Percentiles rank a stretch among this genome's conserved stretches.
Evolutionary conservation across 1,139 yeast genomes (phyloP).

Genomic region (Debaryomycetaceae sp.): DNA sequence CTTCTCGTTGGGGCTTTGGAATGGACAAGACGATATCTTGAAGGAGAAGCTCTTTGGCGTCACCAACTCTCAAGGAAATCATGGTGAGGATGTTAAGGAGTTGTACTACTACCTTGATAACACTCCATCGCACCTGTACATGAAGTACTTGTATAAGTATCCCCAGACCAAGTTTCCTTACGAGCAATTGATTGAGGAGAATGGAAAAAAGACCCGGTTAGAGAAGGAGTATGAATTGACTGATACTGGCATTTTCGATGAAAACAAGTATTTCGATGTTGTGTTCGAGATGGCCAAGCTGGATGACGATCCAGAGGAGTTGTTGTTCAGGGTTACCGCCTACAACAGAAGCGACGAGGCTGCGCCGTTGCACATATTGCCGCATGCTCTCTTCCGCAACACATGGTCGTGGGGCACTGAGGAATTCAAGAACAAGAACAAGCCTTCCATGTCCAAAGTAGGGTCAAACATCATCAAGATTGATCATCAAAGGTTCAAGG

Average conservation of each 20-base stretch:
- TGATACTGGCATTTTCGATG: slow-evolving; percentile 74
- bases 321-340: slow-evolving; percentile 83
- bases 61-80: slow-evolving; percentile 92
- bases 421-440: slow-evolving; percentile 38
- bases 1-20: slow-evolving; percentile 84
- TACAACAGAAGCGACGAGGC: slow-evolving; percentile 79
- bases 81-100: slow-evolving; percentile 90
- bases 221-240: slow-evolving; percentile 69
- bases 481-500: slow-evolving; percentile 70
- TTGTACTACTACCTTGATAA: slow-evolving; percentile 86
- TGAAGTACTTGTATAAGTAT: slow-evolving; percentile 89
- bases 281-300: slow-evolving; percentile 90
- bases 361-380: slow-evolving; percentile 84
- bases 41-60: slow-evolving; percentile 88
- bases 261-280: slow-evolving; percentile 83
- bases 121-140: slow-evolving; percentile 90
- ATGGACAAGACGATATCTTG: slow-evolving; percentile 79
- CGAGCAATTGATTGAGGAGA: slow-evolving; percentile 66
- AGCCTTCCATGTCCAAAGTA: slow-evolving; percentile 50
- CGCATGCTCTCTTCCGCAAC: slow-evolving; percentile 83
- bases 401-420: slow-evolving; percentile 89
- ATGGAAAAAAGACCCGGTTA: slow-evolving; percentile 57
- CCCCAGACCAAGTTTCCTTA: slow-evolving; percentile 87
- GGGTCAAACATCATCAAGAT: slow-evolving; percentile 50
- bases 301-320: slow-evolving; percentile 75